Percentiles rank a stretch among this genome's conserved stretches.
Evolutionary conservation across 1,139 yeast genomes (phyloP).

Genomic region (Geotrichum reessii): DNA sequence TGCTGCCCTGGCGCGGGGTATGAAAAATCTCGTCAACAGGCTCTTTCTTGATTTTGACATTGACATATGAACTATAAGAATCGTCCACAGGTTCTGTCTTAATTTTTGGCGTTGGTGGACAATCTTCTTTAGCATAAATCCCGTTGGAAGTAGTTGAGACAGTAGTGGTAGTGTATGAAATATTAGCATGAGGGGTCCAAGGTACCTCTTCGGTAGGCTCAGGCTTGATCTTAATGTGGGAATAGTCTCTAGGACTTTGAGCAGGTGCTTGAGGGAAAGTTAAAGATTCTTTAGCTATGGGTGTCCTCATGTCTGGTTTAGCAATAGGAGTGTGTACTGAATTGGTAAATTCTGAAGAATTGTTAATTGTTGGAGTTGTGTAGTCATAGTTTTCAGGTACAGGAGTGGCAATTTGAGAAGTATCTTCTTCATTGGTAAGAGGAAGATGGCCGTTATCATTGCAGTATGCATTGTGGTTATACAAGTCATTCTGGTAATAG

Average conservation of each 20-base stretch:
- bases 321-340: not conserved
- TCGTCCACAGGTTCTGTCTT: conserved; percentile 1
- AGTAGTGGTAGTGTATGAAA: not conserved
- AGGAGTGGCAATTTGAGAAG: not conserved
- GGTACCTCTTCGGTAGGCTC: not conserved
- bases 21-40: not conserved
- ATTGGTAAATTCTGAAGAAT: not conserved
- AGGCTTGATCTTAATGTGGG: not conserved
- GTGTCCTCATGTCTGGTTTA: not conserved
- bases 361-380: not conserved
- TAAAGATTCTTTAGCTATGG: not conserved
- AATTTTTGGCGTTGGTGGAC: not conserved
- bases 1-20: not conserved
- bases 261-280: not conserved
- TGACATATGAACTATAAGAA: not conserved
- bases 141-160: not conserved
- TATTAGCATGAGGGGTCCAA: not conserved
- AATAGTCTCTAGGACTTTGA: not conserved
- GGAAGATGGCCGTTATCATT: not conserved
- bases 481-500: not conserved
- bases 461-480: not conserved
- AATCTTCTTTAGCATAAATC: not conserved
- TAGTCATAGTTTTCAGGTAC: not conserved
- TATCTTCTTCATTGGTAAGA: not conserved
- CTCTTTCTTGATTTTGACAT: not conserved